phyloP scores from a whole-genome alignment of 495 filamentous ascomycete species.

The Penicillium antarcticum region DNA sequence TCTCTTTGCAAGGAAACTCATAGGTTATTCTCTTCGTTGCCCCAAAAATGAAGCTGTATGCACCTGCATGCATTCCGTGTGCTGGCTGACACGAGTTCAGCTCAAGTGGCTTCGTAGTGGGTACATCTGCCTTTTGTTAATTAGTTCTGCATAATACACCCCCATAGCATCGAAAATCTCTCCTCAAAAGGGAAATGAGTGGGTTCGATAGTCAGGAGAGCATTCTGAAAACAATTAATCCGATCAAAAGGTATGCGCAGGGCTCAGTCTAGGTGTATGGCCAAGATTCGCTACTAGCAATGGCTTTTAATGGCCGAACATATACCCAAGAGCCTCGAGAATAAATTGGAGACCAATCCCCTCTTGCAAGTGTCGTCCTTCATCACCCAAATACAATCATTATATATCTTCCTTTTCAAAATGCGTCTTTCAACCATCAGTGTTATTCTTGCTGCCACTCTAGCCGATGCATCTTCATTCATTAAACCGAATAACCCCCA shows the following conservation, averaged over 20 bases:
- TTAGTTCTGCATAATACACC: neutral
- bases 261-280: neutral
- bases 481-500: neutral
- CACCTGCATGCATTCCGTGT: neutral
- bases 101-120: no score
- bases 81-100: no score
- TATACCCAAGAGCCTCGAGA: neutral
- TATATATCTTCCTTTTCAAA: neutral
- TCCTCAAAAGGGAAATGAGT: neutral
- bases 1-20: no score
- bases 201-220: neutral
- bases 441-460: neutral
- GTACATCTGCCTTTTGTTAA: no score
- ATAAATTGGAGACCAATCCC: no score
- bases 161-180: neutral
- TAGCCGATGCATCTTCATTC: neutral
- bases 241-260: neutral
- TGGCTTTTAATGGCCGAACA: no score
- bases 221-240: neutral
- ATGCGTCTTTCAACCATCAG: constrained; percentile 1
- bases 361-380: no score
- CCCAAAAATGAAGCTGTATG: neutral
- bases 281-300: neutral
- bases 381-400: no score
- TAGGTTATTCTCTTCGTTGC: neutral